Evolutionary conservation across 495 filamentous ascomycete species (phyloP).

Genomic region (Acidomyces sp.): DNA sequence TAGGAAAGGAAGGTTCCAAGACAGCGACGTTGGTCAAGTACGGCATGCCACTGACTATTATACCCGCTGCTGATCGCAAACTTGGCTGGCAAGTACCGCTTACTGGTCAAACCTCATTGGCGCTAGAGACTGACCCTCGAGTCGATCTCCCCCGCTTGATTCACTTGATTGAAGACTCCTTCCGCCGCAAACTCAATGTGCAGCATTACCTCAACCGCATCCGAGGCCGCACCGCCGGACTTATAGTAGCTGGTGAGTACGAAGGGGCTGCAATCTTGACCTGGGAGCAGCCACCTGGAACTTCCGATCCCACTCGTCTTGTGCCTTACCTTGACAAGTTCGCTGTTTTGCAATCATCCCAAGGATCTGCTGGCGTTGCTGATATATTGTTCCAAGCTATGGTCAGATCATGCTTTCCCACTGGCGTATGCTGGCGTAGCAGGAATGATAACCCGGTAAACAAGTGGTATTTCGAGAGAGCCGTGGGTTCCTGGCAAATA

Average conservation of each 20-base stretch:
- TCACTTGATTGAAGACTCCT: slow-evolving; percentile 87
- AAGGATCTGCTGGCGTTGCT: slow-evolving; percentile 73
- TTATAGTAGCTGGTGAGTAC: slow-evolving; percentile 93
- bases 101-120: slow-evolving; percentile 41
- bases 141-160: slow-evolving; percentile 75
- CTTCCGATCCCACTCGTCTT: slow-evolving; percentile 39
- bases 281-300: slow-evolving; percentile 68
- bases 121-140: slow-evolving; percentile 46
- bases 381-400: slow-evolving; percentile 94
- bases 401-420: slow-evolving; percentile 74
- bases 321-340: slow-evolving; percentile 98
- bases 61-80: slow-evolving; percentile 46
- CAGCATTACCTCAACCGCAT: slow-evolving; percentile 69
- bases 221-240: slow-evolving; percentile 62
- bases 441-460: slow-evolving; percentile 34
- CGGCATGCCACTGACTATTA: slow-evolving; percentile 75
- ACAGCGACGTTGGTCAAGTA: slow-evolving; percentile 76
- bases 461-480: slow-evolving; percentile 68
- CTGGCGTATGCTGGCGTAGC: slow-evolving; percentile 32
- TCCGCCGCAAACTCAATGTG: slow-evolving; percentile 71
- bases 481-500: slow-evolving; percentile 68
- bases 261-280: slow-evolving; percentile 91
- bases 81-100: slow-evolving; percentile 54
- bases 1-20: too few relatives aligned
- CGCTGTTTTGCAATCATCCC: slow-evolving; percentile 73